Percentiles rank a stretch among this genome's conserved stretches.
Evolutionary conservation across 2,329 filamentous ascomycete species (phyloP).

Genomic region (Cladosporium sp.): DNA sequence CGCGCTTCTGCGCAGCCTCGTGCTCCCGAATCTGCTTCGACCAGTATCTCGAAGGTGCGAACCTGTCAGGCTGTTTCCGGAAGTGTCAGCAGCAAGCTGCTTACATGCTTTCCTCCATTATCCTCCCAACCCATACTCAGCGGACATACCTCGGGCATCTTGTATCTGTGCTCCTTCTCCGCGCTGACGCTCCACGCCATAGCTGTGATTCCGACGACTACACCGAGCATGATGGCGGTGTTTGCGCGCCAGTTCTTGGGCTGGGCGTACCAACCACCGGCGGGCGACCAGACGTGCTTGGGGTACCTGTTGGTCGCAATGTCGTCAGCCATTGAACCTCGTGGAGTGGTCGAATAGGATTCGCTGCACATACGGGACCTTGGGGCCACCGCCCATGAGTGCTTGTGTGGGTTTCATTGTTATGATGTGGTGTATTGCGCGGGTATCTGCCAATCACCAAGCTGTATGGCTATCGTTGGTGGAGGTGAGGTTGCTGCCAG

Average conservation of each 20-base stretch:
- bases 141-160: constrained; percentile 62
- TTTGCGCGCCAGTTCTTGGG: constrained; percentile 94
- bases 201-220: constrained; percentile 67
- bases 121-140: not conserved
- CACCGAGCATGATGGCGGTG: constrained; percentile 72
- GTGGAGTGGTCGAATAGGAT: not conserved
- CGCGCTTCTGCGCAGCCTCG: constrained; percentile 53
- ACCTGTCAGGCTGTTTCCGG: constrained; percentile 59
- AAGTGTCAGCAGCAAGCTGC: constrained; percentile 18
- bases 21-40: constrained; percentile 70
- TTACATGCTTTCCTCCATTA: not conserved
- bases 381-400: constrained; percentile 71
- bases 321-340: constrained; percentile 25
- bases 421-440: constrained; percentile 19
- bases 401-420: constrained; percentile 35
- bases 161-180: constrained; percentile 69
- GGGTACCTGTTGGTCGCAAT: constrained; percentile 30
- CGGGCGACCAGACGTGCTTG: constrained; percentile 91
- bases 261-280: constrained; percentile 96
- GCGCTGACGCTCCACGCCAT: constrained; percentile 70
- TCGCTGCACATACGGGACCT: constrained; percentile 61
- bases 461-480: constrained; percentile 12
- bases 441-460: constrained; percentile 16
- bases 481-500: constrained; percentile 24
- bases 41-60: constrained; percentile 83